Evolutionary conservation across 2,329 filamentous ascomycete species (phyloP), one percentile per base, ranked within the genome.

Genomic region (Cladophialophora bantiana): DNA sequence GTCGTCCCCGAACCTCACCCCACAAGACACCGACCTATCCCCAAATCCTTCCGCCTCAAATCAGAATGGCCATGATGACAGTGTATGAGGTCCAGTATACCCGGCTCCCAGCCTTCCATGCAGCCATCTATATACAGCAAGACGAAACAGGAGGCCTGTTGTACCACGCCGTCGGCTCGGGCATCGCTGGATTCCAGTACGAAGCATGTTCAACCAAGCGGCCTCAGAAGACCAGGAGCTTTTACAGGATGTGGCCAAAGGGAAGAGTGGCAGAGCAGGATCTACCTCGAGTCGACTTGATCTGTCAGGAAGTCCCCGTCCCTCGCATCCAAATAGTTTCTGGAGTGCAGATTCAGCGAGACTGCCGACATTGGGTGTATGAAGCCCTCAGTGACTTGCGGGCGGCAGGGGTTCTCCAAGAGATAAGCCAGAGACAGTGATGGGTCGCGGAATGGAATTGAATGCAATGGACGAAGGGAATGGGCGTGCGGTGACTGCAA

Each of bases 61-160:
- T 26, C 40, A 10, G 18, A n/a, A 55, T 55, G 53, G 53, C 53
- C 13, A 20, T 20, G 35, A 18, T 34, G 26, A 42, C 55, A 20
- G 35, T 58, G 7, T 42, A 58, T 42, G 55, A 31, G 35, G 55
- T 42, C n/a, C 55, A 58, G 36, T 58, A 58, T 13, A 15, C 18
- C 7, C 35, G 35, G 3, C 55, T 58, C 1, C 55, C 55, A 3
- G 36, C 35, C 20, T 58, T 40, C 38, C 55, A 58, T 12, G 55
- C 55, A 15, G 55, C 9, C 36, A 42, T 58, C 35, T 58, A 58
- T 18, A 58, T 31, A n/a, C 12, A 58, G 15, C 12, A 12, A 9
- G 35, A 58, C 18, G n/a, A 36, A 18, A 7, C 20, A 15, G 55
- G 35, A 7, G 35, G 35, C 26, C 10, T 26, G 10, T 18, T 40